Base-by-base conservation (phyloP, 441 rosid species). In the Syzygium syzygioides region DNA sequence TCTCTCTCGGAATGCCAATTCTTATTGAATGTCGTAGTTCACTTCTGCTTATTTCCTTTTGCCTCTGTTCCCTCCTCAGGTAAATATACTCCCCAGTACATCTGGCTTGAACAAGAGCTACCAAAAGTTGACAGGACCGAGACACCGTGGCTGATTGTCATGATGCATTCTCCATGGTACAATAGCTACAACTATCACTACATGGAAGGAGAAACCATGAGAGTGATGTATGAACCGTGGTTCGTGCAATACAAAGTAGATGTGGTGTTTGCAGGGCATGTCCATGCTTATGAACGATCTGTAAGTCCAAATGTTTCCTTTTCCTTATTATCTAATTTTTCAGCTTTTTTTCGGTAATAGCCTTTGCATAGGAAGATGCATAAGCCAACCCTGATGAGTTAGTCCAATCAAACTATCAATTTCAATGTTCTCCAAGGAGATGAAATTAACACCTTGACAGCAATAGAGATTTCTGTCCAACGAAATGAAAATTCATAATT, bases 191-290 rank as follows among this genome's bases (percentile, higher is more conserved):
- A 85, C 88, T 53, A 90, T 79, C 91, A 90, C 55, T 90, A 71
- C 84, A 90, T 90, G 91, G 89, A 90, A 90, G 91, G 89, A 8
- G 91, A 90, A 64, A 76, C 91, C 86, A 90, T 90, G 91, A 88
- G 91, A n/a, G 88, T 90, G 57, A 79, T 88, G 88, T 90, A 30
- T 5, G 91, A 90, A 34, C 12, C 89, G 1, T 90, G 91, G 85
- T 59, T 90, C 1, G 89, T 90, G 23, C 15, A 90, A 60, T 57
- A 79, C 88, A 86, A 90, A 84, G 91, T 90, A 8, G 91, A 90
- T 54, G 86, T 89, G 48, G 88, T 89, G 71, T 89, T 89, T 41
- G 54, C 90, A 25, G 90, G 90, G 12, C 90, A 89, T 45, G 91
- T 90, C 55, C 91, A 90, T n/a, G 91, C 91, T 26, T 90, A 90